These are phyloP conservation scores for Cytospora piceicola DNA, from an alignment of 2,329 filamentous ascomycete species.

Conservation along the genomic window DNA sequence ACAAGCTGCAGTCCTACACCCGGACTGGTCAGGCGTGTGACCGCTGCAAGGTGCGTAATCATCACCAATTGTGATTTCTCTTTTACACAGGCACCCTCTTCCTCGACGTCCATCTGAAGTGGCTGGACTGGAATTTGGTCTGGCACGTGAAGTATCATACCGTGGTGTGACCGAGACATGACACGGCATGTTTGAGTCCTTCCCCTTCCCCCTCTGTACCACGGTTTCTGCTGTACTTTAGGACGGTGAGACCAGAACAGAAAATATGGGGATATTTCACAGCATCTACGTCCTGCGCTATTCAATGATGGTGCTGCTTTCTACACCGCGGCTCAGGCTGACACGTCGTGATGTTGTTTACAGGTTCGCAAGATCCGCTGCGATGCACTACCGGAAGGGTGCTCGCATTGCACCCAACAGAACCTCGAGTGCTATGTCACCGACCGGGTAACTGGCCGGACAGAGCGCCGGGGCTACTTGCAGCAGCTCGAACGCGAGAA, in stretches of 20 bases:
- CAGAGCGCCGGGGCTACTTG: slow-evolving; percentile 76
- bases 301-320: neutral
- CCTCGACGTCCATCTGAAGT: neutral
- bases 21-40: slow-evolving; percentile 86
- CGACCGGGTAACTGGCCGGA: slow-evolving; percentile 82
- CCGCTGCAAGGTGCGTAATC: slow-evolving; percentile 72
- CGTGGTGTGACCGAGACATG: neutral
- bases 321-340: neutral
- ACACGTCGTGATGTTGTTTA: slow-evolving; percentile 10
- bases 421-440: slow-evolving; percentile 81
- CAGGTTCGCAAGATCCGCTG: slow-evolving; percentile 86
- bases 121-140: neutral
- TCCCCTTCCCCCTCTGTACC: neutral
- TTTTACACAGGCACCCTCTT: neutral
- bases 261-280: neutral
- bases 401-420: slow-evolving; percentile 78
- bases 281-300: neutral
- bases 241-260: neutral
- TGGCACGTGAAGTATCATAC: neutral
- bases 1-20: slow-evolving; percentile 57
- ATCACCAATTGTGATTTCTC: neutral
- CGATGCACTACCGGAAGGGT: slow-evolving; percentile 79
- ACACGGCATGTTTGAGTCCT: neutral
- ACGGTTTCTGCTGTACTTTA: neutral
- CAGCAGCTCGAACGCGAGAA: slow-evolving; percentile 77